Conservation (phyloP, 2,329 filamentous ascomycete genomes). For the Cytospora piceae region DNA sequence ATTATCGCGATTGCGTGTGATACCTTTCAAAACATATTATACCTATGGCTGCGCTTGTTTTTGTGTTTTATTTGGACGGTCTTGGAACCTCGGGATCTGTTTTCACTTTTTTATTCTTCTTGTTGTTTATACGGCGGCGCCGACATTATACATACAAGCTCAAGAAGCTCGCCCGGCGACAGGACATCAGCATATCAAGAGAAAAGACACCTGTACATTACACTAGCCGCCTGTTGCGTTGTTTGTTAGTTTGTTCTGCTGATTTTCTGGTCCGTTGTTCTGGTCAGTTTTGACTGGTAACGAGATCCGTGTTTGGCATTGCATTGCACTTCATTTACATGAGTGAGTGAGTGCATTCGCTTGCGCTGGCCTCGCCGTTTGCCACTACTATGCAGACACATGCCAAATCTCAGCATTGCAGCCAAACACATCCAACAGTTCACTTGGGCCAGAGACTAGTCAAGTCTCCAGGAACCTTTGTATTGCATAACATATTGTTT, state of each 20-base stretch:
- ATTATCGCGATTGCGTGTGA: conserved; percentile 43
- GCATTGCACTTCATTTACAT: conserved; percentile 40
- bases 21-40: conserved; percentile 37
- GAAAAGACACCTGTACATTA: conserved; percentile 55
- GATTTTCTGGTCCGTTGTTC: conserved; percentile 46
- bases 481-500: conserved; percentile 37
- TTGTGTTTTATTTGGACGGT: conserved; percentile 38
- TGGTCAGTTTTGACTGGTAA: conserved; percentile 27
- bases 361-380: conserved; percentile 36
- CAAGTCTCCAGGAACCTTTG: conserved; percentile 37
- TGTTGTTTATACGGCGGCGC: conserved; percentile 38
- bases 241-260: conserved; percentile 48
- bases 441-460: conserved; percentile 28
- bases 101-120: conserved; percentile 36
- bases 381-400: conserved; percentile 22
- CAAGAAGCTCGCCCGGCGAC: conserved; percentile 42
- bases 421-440: conserved; percentile 27
- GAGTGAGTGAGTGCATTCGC: conserved; percentile 18
- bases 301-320: conserved; percentile 41
- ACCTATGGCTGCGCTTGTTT: conserved; percentile 36
- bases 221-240: conserved; percentile 43
- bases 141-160: conserved; percentile 32
- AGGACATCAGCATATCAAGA: conserved; percentile 47
- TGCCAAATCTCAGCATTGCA: conserved; percentile 33
- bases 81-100: conserved; percentile 33